These are phyloP conservation scores for Wickerhamomyces hampshirensis DNA, from an alignment of 805 yeast species.

Conservation along the genomic window DNA sequence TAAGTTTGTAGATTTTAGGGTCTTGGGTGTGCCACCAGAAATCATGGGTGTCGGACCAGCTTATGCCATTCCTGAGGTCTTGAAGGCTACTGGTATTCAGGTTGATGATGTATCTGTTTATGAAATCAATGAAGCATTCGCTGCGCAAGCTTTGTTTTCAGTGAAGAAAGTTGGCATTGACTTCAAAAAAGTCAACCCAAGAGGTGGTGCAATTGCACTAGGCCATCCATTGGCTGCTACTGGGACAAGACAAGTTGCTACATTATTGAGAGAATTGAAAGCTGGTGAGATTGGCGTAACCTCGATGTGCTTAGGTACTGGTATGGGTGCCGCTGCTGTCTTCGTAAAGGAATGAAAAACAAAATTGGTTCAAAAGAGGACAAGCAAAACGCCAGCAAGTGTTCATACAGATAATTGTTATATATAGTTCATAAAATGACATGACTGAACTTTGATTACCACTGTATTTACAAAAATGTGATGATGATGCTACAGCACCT, in stretches of 20 bases:
- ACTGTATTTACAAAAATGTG: too few relatives aligned
- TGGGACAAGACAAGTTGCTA: slow-evolving; percentile 93
- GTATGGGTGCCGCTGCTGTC: slow-evolving; percentile 96
- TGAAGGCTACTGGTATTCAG: slow-evolving; percentile 54
- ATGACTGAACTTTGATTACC: too few relatives aligned
- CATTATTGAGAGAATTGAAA: slow-evolving; percentile 74
- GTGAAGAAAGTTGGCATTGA: slow-evolving; percentile 65
- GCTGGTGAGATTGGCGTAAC: slow-evolving; percentile 84
- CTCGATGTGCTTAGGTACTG: slow-evolving; percentile 97
- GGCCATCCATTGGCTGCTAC: slow-evolving; percentile 91
- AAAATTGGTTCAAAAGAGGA: too few relatives aligned
- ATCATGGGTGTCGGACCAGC: slow-evolving; percentile 99
- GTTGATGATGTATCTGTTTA: slow-evolving; percentile 66
- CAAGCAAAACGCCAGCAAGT: too few relatives aligned
- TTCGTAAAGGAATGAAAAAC: slow-evolving; percentile 63
- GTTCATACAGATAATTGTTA: too few relatives aligned
- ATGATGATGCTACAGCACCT: too few relatives aligned
- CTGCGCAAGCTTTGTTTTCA: slow-evolving; percentile 86
- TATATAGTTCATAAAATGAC: too few relatives aligned
- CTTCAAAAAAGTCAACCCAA: slow-evolving; percentile 69
- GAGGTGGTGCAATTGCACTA: slow-evolving; percentile 95
- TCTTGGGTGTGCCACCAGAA: slow-evolving; percentile 95
- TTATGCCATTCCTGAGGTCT: slow-evolving; percentile 82
- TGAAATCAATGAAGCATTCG: slow-evolving; percentile 96
- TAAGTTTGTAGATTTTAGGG: slow-evolving; percentile 71